A percentile compares a stretch with the other conserved stretches of the same genome.
phyloP scores from a whole-genome alignment of 1,139 yeast species.

The Yamadazyma membranifaciens region DNA sequence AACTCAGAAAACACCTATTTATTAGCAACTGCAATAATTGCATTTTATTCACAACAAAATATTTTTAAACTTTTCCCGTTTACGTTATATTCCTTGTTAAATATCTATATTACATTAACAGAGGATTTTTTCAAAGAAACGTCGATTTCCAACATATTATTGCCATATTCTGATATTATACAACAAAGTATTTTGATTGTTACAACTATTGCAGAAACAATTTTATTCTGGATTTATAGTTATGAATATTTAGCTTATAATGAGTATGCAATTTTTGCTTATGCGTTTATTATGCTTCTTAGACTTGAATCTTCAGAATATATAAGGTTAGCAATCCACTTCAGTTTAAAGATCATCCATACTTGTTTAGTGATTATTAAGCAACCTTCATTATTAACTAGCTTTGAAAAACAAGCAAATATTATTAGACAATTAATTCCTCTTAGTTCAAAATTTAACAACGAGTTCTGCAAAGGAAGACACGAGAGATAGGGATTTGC shows the following conservation, averaged over 20 bases:
- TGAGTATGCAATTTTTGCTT: constrained; percentile 27
- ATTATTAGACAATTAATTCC: background rate
- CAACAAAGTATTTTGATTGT: constrained; percentile 35
- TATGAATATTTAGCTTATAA: constrained; percentile 22
- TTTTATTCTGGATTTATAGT: constrained; percentile 27
- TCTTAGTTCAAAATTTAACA: constrained; percentile 5
- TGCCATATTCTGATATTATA: constrained; percentile 31
- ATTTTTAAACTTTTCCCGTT: constrained; percentile 42
- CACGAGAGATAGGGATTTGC: constrained; percentile 21
- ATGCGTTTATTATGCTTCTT: constrained; percentile 35
- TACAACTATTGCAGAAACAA: constrained; percentile 41
- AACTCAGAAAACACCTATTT: constrained; percentile 49
- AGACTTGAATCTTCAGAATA: constrained; percentile 45
- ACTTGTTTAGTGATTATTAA: constrained; percentile 4
- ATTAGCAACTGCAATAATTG: constrained; percentile 34
- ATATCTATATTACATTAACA: constrained; percentile 35
- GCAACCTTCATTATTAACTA: background rate
- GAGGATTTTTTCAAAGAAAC: constrained; percentile 34
- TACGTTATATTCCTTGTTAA: constrained; percentile 45
- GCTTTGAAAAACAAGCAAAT: background rate
- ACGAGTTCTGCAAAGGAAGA: background rate
- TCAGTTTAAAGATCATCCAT: constrained; percentile 21
- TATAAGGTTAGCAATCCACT: constrained; percentile 22
- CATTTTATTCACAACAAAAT: constrained; percentile 22
- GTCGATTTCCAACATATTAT: constrained; percentile 28